phyloP scores from a whole-genome alignment of 2,329 filamentous ascomycete genomes.

The Aspergillus tanneri region DNA sequence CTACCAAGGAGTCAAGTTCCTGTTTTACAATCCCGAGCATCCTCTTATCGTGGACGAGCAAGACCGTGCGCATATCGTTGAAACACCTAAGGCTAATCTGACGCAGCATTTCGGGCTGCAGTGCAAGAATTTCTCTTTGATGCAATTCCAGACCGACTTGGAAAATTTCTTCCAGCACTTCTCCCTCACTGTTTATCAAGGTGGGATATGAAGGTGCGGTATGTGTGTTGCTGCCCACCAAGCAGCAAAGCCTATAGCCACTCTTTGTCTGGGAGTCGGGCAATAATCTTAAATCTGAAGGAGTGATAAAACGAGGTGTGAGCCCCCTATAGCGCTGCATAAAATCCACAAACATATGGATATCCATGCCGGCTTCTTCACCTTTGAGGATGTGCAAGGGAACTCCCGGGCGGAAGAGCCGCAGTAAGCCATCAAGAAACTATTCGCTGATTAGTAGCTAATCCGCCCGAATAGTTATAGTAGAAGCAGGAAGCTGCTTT shows the following conservation, averaged over 20 bases:
- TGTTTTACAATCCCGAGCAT: slow-evolving; percentile 37
- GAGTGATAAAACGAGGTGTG: background rate
- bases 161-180: slow-evolving; percentile 25
- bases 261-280: background rate
- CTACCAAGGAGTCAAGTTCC: slow-evolving; percentile 20
- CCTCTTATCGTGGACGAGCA: slow-evolving; percentile 36
- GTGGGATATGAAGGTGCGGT: no score
- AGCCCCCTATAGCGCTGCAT: background rate
- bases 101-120: slow-evolving; percentile 24
- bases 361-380: background rate
- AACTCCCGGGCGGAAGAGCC: background rate
- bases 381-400: slow-evolving; percentile 6
- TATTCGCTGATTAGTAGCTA: background rate
- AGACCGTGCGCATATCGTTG: slow-evolving; percentile 34
- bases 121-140: slow-evolving; percentile 27
- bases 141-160: slow-evolving; percentile 32
- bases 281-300: background rate
- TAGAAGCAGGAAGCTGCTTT: background rate
- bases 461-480: no score
- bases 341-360: slow-evolving; percentile 1
- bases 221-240: background rate
- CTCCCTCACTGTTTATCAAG: slow-evolving; percentile 5
- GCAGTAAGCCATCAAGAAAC: background rate
- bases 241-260: background rate
- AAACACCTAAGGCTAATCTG: slow-evolving; percentile 29